Evolutionary conservation across 2,329 filamentous ascomycete species (phyloP), one percentile per base, ranked within the genome.

Genomic region (Emmonsiellopsis sp.): DNA sequence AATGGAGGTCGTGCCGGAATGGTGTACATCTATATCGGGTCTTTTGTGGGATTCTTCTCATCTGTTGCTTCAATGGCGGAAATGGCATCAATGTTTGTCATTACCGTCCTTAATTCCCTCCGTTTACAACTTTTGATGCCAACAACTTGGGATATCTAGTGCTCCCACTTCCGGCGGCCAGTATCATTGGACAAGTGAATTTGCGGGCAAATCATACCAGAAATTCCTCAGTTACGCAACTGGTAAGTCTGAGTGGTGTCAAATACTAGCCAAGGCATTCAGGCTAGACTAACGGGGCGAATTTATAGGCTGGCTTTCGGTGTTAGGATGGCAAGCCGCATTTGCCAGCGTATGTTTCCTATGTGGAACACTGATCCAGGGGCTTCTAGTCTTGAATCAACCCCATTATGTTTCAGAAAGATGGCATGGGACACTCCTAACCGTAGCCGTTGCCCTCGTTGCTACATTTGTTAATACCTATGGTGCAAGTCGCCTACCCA

Each of bases 361-460:
- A 11, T 62, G 59, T 34, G 69, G 63, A 7, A 65, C 63, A 1
- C 55, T 68, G 49, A 61, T 72, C 30, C 70, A 73, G 54, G 70
- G 68, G 5, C 62, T 72, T 5, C 54, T 69, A 7, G 54, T 65
- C 0, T 61, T 78, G 9, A 74, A 68, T 32, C 57, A 72, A 16
- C 57, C 58, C 2, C 55, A 54, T 15, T 76, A 77, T 54, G 45
- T 63, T 0, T 58, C 65, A 0, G 56, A 75, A 48, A 62, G 67
- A 30, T 80, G 75, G 75, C 78, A 80, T 49, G 73, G 69, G 1
- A 79, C 76, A 0, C 64, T 80, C 0, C 60, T 80, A 0, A 70
- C 70, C 50, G 77, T 73, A 61, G 74, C 72, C 0, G 62, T 77
- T 13, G 65, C 72, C 2, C 11, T 67, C 1, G 62, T 75, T 10